These are phyloP conservation scores for Codiaeum variegatum DNA, from an alignment of 441 rosid genomes.

Conservation along the genomic window DNA sequence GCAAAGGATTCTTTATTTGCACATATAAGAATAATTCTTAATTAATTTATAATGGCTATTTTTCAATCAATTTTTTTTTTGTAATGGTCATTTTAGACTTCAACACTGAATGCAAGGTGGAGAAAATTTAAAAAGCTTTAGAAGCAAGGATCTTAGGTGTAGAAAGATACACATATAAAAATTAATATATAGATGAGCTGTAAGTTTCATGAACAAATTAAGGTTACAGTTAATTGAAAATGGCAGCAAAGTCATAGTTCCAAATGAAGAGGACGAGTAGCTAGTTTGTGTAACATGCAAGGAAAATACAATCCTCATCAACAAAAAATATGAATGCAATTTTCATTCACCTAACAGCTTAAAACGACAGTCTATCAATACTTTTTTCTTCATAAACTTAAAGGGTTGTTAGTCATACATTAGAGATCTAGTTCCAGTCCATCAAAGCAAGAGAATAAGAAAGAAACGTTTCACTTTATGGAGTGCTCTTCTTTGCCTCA, in stretches of 20 bases:
- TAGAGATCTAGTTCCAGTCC: slow-evolving; percentile 1
- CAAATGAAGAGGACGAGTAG: slow-evolving; percentile 12
- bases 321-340: slow-evolving; percentile 14
- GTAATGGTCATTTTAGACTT: no score
- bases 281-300: slow-evolving; percentile 47
- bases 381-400: slow-evolving; percentile 20
- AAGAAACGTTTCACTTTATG: slow-evolving; percentile 5
- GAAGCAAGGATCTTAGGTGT: background rate
- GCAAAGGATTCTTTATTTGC: no score
- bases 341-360: slow-evolving; percentile 48
- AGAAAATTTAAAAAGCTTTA: no score
- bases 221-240: slow-evolving; percentile 32
- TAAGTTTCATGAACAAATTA: slow-evolving; percentile 30
- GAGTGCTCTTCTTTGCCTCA: slow-evolving; percentile 14
- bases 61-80: no score
- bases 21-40: no score
- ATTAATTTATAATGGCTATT: no score
- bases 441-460: slow-evolving; percentile 5
- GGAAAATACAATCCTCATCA: slow-evolving; percentile 26
- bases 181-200: slow-evolving; percentile 29
- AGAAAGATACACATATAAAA: background rate
- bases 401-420: slow-evolving; percentile 17
- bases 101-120: no score
- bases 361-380: slow-evolving; percentile 53
- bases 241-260: slow-evolving; percentile 20